Conservation (phyloP, 805 yeast genomes). For the Cyberlindnera suaveolens region DNA sequence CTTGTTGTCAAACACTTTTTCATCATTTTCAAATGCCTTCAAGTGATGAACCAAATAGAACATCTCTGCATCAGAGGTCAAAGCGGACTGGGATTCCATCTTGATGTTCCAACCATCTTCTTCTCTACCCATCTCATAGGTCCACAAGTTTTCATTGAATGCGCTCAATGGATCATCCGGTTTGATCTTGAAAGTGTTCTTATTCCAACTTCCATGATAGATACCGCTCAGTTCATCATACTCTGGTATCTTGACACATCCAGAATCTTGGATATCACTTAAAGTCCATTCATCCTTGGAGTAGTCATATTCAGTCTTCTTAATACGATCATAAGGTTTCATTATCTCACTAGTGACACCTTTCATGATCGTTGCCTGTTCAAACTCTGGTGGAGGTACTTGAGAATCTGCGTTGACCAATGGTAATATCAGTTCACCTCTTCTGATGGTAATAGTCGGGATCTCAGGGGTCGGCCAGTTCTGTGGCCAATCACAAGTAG, state of each 20-base stretch:
- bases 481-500: slow-evolving; percentile 44
- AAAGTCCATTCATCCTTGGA: slow-evolving; percentile 16
- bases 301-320: slow-evolving; percentile 16
- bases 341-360: slow-evolving; percentile 19
- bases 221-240: slow-evolving; percentile 31
- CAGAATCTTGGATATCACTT: slow-evolving; percentile 28
- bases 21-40: slow-evolving; percentile 30
- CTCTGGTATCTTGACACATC: slow-evolving; percentile 28
- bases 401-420: slow-evolving; percentile 15
- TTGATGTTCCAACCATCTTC: slow-evolving; percentile 31
- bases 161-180: slow-evolving; percentile 35
- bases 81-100: slow-evolving; percentile 26
- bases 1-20: slow-evolving; percentile 26
- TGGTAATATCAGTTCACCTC: slow-evolving; percentile 29
- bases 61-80: slow-evolving; percentile 28
- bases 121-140: slow-evolving; percentile 35
- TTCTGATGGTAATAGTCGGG: slow-evolving; percentile 29
- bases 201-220: slow-evolving; percentile 34
- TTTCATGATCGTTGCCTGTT: slow-evolving; percentile 26
- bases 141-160: slow-evolving; percentile 33
- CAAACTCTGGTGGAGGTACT: slow-evolving; percentile 24
- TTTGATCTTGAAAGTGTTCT: slow-evolving; percentile 32
- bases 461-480: slow-evolving; percentile 40
- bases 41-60: slow-evolving; percentile 29
- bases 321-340: slow-evolving; percentile 21